Evolutionary conservation across 345 rosid genomes (phyloP).

Genomic region (Camelina laxa): DNA sequence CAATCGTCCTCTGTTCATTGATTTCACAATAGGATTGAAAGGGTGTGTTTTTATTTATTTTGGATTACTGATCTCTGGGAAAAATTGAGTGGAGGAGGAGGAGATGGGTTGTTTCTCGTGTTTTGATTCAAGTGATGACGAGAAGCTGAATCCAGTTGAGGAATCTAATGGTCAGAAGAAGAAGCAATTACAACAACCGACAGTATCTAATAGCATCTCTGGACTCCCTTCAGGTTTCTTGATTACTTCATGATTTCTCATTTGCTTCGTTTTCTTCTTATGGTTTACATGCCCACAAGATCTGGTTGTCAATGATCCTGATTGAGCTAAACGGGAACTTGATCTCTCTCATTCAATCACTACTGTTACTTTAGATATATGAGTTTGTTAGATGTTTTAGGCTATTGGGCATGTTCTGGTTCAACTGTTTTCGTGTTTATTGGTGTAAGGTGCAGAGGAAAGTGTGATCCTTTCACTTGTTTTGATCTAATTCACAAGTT

Average conservation of each 20-base stretch:
- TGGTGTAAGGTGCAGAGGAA: background rate
- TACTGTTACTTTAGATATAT: constrained; percentile 19
- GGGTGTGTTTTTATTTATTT: constrained; percentile 21
- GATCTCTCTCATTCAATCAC: constrained; percentile 30
- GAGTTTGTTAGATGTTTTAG: constrained; percentile 15
- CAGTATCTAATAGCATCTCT: constrained; percentile 64
- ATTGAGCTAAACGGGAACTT: background rate
- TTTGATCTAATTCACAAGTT: constrained; percentile 45
- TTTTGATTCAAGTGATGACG: constrained; percentile 87
- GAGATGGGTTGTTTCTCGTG: constrained; percentile 95
- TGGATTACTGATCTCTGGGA: constrained; percentile 1
- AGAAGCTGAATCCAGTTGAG: constrained; percentile 67
- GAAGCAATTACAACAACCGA: constrained; percentile 55
- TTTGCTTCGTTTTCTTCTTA: background rate
- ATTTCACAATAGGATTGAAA: constrained; percentile 25
- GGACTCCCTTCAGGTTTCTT: constrained; percentile 73
- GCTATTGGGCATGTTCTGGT: constrained; percentile 30
- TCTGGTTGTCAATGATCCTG: constrained; percentile 36
- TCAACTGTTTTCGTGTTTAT: background rate
- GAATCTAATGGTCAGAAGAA: constrained; percentile 62
- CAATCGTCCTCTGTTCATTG: constrained; percentile 26
- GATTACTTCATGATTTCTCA: background rate
- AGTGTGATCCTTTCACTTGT: constrained; percentile 45
- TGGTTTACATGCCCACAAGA: constrained; percentile 33
- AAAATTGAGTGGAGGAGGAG: constrained; percentile 10